phyloP scores from a whole-genome alignment of 805 yeast genomes.

The Debaryomyces hansenii region DNA sequence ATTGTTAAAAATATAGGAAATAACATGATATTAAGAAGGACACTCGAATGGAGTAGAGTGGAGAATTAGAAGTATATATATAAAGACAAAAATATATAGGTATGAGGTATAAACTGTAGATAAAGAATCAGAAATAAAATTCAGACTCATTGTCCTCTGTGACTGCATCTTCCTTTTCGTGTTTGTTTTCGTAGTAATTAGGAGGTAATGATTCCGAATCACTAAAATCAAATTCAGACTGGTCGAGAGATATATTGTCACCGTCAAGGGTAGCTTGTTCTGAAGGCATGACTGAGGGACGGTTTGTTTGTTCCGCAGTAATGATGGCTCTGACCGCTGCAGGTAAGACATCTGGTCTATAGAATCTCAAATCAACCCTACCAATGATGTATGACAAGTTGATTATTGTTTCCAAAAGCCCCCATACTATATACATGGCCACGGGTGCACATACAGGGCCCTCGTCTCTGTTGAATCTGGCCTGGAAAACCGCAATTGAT shows the following conservation, averaged over 20 bases:
- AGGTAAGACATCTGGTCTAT: conserved; percentile 66
- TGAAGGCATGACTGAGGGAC: conserved; percentile 24
- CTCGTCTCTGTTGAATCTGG: conserved; percentile 12
- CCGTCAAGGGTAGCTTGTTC: not conserved
- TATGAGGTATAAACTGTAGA: not conserved
- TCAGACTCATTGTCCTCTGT: conserved; percentile 14
- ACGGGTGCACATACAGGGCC: conserved; percentile 43
- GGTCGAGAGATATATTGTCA: conserved; percentile 8
- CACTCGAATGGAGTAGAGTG: not conserved
- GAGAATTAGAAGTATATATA: not conserved
- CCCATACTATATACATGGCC: conserved; percentile 69
- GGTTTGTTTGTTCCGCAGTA: conserved; percentile 42
- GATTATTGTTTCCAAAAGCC: conserved; percentile 61
- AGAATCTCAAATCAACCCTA: conserved; percentile 74
- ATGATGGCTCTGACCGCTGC: conserved; percentile 37
- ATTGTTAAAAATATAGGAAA: too few species aligned
- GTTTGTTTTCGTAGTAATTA: conserved; percentile 4
- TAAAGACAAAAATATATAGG: not conserved
- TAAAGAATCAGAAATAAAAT: conserved; percentile 11
- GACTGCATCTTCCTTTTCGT: not conserved
- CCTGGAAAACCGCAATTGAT: conserved; percentile 24
- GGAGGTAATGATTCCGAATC: conserved; percentile 10
- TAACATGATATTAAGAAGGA: too few species aligned
- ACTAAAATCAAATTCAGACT: conserved; percentile 9
- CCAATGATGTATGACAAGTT: conserved; percentile 57